Conservation (phyloP, 306 rosid genomes). For the Gillenia trifoliata region DNA sequence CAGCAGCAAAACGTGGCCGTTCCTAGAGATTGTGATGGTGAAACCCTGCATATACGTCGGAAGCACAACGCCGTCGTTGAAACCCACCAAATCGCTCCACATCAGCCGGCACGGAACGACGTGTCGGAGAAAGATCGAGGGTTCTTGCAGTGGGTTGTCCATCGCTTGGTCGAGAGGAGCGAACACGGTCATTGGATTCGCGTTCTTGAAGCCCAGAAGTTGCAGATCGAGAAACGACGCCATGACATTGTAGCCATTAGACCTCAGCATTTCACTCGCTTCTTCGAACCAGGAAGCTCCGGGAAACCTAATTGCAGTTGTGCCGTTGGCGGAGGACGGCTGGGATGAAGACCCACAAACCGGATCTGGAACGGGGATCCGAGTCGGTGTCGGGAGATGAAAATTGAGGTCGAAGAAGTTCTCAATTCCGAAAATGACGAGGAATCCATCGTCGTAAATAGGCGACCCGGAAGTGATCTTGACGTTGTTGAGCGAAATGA, state of each 20-base stretch:
- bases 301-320: conserved; percentile 9
- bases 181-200: conserved; percentile 51
- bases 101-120: conserved; percentile 56
- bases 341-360: conserved; percentile 17
- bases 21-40: conserved; percentile 40
- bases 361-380: conserved; percentile 5
- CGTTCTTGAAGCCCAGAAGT: conserved; percentile 31
- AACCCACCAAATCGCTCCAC: conserved; percentile 56
- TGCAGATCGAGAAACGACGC: conserved; percentile 68
- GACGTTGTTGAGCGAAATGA: conserved; percentile 45
- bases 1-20: conserved; percentile 41
- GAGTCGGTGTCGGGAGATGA: conserved; percentile 12
- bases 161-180: conserved; percentile 57
- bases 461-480: conserved; percentile 30
- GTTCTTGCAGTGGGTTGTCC: conserved; percentile 28
- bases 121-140: conserved; percentile 65
- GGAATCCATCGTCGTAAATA: conserved; percentile 53
- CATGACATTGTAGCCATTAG: conserved; percentile 46
- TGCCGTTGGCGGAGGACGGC: background rate
- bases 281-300: conserved; percentile 31
- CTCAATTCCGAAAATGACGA: conserved; percentile 51
- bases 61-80: conserved; percentile 34
- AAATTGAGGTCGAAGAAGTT: conserved; percentile 52
- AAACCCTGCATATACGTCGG: conserved; percentile 57
- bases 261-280: conserved; percentile 34